Conservation (phyloP, 148 eudicot genomes). For the Rheum nobile region DNA sequence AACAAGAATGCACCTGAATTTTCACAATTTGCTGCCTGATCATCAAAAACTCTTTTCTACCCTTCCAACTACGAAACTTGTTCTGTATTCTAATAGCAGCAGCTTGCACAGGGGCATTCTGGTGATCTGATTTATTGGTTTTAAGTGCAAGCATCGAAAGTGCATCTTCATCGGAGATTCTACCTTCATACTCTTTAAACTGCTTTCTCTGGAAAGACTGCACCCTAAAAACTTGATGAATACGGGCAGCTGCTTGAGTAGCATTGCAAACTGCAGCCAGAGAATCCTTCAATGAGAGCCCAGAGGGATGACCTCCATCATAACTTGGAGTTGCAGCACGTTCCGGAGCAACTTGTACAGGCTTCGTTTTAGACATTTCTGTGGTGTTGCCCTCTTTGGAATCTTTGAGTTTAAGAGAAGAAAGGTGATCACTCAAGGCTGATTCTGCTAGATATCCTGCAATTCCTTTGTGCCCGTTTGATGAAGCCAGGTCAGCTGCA, state of each 20-base stretch:
- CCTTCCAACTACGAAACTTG: slow-evolving; percentile 68
- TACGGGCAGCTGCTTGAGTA: slow-evolving; percentile 80
- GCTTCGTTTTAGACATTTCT: slow-evolving; percentile 19
- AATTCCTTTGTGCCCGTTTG: slow-evolving; percentile 73
- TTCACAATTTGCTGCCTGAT: slow-evolving; percentile 58
- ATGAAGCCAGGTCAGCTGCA: slow-evolving; percentile 68
- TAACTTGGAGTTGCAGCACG: slow-evolving; percentile 35
- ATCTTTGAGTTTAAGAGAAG: slow-evolving; percentile 39
- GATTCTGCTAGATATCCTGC: slow-evolving; percentile 72
- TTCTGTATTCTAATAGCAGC: slow-evolving; percentile 71
- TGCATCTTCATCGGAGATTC: slow-evolving; percentile 45
- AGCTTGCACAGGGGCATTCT: slow-evolving; percentile 43
- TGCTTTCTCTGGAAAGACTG: slow-evolving; percentile 79
- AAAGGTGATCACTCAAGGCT: slow-evolving; percentile 54
- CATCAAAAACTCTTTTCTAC: slow-evolving; percentile 53
- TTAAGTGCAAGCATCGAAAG: slow-evolving; percentile 47
- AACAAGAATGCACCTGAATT: slow-evolving; percentile 49
- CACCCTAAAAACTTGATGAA: slow-evolving; percentile 70
- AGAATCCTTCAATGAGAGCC: slow-evolving; percentile 62
- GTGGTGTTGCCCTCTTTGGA: slow-evolving; percentile 13
- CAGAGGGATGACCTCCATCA: slow-evolving; percentile 27
- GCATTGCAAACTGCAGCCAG: slow-evolving; percentile 83
- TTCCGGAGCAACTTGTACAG: slow-evolving; percentile 40
- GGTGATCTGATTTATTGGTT: slow-evolving; percentile 29
- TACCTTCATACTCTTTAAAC: slow-evolving; percentile 26